phyloP scores from a whole-genome alignment of 768 basidiomycete species.

The Pholiota molesta region DNA sequence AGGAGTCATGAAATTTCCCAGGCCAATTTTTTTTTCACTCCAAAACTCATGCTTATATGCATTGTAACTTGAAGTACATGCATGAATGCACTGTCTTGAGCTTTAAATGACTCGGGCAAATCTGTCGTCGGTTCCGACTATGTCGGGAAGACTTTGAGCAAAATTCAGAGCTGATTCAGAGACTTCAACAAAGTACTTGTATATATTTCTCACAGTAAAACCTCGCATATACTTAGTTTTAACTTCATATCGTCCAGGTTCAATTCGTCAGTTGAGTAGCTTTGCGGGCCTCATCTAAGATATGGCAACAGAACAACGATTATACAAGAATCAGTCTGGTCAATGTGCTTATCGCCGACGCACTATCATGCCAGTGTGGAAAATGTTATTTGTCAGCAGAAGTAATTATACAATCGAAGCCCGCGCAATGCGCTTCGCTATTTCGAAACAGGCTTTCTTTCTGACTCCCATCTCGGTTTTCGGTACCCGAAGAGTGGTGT shows the following conservation, averaged over 20 bases:
- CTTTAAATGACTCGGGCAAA: background rate
- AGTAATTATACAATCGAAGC: background rate
- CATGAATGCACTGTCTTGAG: no score
- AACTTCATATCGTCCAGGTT: no score
- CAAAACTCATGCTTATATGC: no score
- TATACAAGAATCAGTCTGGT: no score
- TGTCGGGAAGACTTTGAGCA: background rate
- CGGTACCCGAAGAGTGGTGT: background rate
- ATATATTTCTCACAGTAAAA: background rate
- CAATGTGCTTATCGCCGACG: no score
- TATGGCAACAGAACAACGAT: no score
- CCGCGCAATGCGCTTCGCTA: background rate
- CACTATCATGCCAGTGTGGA: no score
- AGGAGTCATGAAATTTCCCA: no score
- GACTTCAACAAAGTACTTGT: background rate
- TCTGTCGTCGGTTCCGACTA: background rate
- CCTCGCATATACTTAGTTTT: background rate
- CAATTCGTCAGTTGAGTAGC: no score
- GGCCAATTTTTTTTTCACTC: no score
- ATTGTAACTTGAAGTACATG: no score
- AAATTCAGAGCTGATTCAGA: background rate
- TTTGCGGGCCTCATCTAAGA: no score
- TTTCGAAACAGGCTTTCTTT: background rate
- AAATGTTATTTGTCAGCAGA: background rate
- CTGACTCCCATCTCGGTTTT: constrained; percentile 3